Evolutionary conservation across 2,329 filamentous ascomycete genomes (phyloP).

Genomic region (Trichoderma oligosporum): DNA sequence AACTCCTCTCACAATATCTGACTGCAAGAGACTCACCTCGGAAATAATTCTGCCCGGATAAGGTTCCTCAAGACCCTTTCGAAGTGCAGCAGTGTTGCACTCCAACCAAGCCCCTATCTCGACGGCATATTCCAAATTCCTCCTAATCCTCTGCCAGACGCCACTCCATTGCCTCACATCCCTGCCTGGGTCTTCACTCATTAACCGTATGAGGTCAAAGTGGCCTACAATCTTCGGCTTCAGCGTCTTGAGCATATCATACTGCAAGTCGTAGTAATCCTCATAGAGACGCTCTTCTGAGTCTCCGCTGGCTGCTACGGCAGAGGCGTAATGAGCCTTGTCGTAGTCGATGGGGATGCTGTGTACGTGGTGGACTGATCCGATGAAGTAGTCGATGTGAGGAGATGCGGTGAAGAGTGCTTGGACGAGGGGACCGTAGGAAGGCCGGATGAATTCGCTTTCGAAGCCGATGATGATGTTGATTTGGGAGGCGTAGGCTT

Average conservation of each 20-base stretch:
- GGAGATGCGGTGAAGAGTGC: conserved; percentile 62
- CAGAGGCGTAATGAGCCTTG: conserved; percentile 56
- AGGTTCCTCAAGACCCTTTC: conserved; percentile 86
- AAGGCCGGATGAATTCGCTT: conserved; percentile 81
- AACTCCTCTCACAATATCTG: too few relatives aligned
- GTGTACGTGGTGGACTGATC: conserved; percentile 86
- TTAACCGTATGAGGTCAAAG: conserved; percentile 84
- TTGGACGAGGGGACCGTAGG: conserved; percentile 54
- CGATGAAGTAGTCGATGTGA: conserved; percentile 82
- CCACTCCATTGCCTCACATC: conserved; percentile 54
- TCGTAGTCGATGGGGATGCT: conserved; percentile 89
- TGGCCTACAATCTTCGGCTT: conserved; percentile 81
- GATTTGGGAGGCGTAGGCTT: conserved; percentile 66
- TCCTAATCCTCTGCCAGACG: conserved; percentile 70
- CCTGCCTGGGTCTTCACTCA: conserved; percentile 65
- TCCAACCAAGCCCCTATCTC: conserved; percentile 80
- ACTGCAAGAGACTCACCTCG: conserved; percentile 49
- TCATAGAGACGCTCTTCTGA: conserved; percentile 70
- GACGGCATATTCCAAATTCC: conserved; percentile 70
- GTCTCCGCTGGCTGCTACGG: conserved; percentile 39
- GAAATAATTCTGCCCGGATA: conserved; percentile 81
- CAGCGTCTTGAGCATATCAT: conserved; percentile 70
- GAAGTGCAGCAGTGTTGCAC: conserved; percentile 79
- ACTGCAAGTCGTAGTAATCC: conserved; percentile 85
- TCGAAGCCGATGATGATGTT: conserved; percentile 87